phyloP scores from a whole-genome alignment of 139 green algal genomes.

The Nannochloris sp. region DNA sequence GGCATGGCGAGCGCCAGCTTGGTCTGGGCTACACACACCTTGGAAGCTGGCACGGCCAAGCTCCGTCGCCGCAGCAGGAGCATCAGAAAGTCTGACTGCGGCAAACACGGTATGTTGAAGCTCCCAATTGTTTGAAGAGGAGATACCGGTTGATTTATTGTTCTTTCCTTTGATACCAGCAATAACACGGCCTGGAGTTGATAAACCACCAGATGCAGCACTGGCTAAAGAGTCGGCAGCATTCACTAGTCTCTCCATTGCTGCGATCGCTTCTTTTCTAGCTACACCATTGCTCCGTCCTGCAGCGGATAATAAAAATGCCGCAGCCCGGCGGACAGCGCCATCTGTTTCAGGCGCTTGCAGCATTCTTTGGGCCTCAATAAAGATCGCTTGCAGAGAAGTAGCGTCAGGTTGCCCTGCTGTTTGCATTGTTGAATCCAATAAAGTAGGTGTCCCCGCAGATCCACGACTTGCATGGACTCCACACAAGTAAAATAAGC shows the following conservation, averaged over 20 bases:
- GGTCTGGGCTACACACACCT: conserved; percentile 46
- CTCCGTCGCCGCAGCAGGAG: background rate
- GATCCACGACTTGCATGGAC: conserved; percentile 4
- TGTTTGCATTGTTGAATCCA: conserved; percentile 15
- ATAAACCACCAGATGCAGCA: background rate
- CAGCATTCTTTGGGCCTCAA: conserved; percentile 10
- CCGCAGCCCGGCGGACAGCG: background rate
- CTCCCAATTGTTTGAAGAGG: conserved; percentile 15
- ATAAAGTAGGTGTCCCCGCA: conserved; percentile 28
- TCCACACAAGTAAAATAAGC: conserved; percentile 12
- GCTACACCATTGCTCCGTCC: conserved; percentile 3
- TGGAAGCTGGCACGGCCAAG: conserved; percentile 14
- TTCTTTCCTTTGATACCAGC: conserved; percentile 1
- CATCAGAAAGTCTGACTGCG: conserved; percentile 3
- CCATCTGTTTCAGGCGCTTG: conserved; percentile 7
- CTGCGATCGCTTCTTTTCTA: conserved; percentile 8
- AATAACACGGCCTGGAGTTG: too few relatives aligned
- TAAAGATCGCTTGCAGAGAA: conserved; percentile 16
- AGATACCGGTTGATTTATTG: background rate
- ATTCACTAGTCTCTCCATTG: conserved; percentile 11
- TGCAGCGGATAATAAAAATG: conserved; percentile 12
- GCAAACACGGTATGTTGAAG: conserved; percentile 33
- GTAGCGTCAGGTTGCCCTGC: conserved; percentile 8
- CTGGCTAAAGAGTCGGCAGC: conserved; percentile 10
- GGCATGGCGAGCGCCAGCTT: conserved; percentile 58